Evolutionary conservation across 441 rosid species (phyloP).

Genomic region (Rhodomyrtus psidioides): DNA sequence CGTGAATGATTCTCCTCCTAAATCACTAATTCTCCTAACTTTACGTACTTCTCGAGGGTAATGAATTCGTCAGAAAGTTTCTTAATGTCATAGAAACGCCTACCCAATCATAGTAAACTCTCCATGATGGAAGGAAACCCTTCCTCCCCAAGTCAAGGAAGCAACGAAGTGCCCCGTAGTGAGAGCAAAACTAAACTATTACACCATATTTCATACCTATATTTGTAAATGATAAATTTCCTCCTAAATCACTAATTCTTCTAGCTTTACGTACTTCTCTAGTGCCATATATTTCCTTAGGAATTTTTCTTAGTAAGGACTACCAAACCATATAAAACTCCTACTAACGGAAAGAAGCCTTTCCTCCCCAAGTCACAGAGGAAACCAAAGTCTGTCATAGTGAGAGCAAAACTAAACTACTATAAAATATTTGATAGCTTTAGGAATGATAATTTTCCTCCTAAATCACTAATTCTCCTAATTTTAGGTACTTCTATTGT

Average conservation of each 20-base stretch:
- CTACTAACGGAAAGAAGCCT: neutral
- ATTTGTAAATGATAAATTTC: neutral
- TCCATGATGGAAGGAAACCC: neutral
- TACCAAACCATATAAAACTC: neutral
- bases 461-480: neutral
- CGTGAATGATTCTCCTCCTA: neutral
- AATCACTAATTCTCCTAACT: neutral
- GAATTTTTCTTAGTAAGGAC: neutral
- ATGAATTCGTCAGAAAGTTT: neutral
- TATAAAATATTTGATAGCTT: neutral
- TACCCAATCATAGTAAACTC: neutral
- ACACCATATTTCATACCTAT: neutral
- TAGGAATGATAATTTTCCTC: neutral
- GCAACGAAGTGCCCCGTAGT: neutral
- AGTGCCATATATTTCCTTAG: neutral
- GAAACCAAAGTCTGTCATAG: neutral
- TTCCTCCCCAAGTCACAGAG: neutral
- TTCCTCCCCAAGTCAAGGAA: neutral
- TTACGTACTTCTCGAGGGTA: neutral
- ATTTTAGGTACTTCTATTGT: neutral
- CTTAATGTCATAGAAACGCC: neutral
- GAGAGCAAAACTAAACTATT: neutral
- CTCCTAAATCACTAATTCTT: neutral
- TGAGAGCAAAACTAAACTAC: neutral
- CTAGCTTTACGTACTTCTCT: neutral